Percentiles rank a stretch among this genome's conserved stretches.
These are phyloP conservation scores for Eucalyptus cloeziana DNA, from an alignment of 345 rosid species.

Conservation along the genomic window DNA sequence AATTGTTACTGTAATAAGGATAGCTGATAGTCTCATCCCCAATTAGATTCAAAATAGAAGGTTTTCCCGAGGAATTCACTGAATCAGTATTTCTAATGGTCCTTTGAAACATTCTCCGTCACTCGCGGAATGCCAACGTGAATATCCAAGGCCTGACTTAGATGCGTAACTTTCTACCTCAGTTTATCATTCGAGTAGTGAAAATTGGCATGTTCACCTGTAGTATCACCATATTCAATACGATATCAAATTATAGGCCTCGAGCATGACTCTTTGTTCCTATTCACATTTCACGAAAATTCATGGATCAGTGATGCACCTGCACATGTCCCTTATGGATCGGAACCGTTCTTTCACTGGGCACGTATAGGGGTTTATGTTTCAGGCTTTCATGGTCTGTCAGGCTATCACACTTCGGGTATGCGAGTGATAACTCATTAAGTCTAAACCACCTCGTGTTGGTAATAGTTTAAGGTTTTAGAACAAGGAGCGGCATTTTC, in stretches of 20 bases:
- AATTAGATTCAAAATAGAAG: background rate
- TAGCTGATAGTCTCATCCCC: background rate
- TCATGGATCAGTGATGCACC: background rate
- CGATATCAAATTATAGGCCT: background rate
- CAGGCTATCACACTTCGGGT: background rate
- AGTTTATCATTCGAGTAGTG: background rate
- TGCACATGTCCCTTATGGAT: background rate
- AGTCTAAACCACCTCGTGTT: background rate
- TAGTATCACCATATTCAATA: background rate
- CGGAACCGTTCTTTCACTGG: background rate
- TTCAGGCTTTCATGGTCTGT: background rate
- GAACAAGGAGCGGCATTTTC: background rate
- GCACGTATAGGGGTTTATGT: background rate
- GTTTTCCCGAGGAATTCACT: background rate
- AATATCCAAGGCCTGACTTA: background rate
- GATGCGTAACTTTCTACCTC: background rate
- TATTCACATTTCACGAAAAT: background rate
- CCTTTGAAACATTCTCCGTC: background rate
- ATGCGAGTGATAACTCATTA: background rate
- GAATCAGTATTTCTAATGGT: background rate
- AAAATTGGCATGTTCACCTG: background rate
- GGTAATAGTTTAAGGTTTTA: background rate
- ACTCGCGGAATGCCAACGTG: background rate
- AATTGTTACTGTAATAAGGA: background rate
- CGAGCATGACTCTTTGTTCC: background rate